phyloP scores from a whole-genome alignment of 2,329 filamentous ascomycete species.

The Aspergillus sp. region DNA sequence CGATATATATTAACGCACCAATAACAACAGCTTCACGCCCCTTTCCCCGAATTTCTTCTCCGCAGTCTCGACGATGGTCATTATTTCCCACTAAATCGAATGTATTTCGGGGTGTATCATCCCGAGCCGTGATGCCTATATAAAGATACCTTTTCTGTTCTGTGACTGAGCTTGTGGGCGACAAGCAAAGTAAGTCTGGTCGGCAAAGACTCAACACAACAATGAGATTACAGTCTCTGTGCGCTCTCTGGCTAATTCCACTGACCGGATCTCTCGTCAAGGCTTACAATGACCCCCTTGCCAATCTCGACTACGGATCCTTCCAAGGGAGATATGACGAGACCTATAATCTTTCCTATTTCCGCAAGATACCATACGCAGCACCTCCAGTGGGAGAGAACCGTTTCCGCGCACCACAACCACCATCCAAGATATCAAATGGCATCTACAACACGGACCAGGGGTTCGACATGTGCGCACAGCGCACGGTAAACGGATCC shows the following conservation, averaged over 20 bases:
- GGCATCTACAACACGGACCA: conserved; percentile 57
- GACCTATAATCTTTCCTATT: conserved; percentile 59
- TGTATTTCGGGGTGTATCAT: conserved; percentile 14
- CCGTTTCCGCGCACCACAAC: conserved; percentile 62
- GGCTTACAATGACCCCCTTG: conserved; percentile 35
- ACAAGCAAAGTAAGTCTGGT: not conserved
- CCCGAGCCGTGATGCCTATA: conserved; percentile 6
- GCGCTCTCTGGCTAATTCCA: not conserved
- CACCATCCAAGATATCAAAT: conserved; percentile 49
- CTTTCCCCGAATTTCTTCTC: not conserved
- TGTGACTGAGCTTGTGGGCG: not conserved
- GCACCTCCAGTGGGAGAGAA: conserved; percentile 59
- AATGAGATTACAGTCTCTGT: conserved; percentile 13
- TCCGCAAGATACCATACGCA: conserved; percentile 61
- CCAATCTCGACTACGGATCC: conserved; percentile 50
- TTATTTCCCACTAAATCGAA: not conserved
- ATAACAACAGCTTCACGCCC: conserved; percentile 15
- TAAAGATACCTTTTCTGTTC: not conserved
- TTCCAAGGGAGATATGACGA: conserved; percentile 55
- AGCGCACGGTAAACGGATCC: conserved; percentile 56
- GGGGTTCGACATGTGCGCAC: conserved; percentile 59
- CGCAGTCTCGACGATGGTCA: not conserved
- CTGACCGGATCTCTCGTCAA: conserved; percentile 11
- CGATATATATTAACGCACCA: conserved; percentile 20
- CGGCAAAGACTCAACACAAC: not conserved